Evolutionary conservation across 2,329 filamentous ascomycete species (phyloP).

Genomic region (Aspergillus nomiae): DNA sequence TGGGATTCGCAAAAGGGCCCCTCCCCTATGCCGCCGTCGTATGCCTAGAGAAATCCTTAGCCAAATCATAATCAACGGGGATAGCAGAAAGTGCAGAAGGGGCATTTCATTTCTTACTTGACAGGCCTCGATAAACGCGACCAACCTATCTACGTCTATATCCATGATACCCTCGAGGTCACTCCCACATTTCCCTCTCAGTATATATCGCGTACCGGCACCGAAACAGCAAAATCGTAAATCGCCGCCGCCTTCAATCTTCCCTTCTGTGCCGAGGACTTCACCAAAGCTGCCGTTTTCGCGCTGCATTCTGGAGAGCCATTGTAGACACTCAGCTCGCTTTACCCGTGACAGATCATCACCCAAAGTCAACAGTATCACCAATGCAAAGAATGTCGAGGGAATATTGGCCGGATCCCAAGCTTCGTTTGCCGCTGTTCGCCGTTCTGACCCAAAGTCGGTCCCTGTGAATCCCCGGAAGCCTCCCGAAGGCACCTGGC

Average conservation of each 20-base stretch:
- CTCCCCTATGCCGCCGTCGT: conserved; percentile 83
- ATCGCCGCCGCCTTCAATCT: conserved; percentile 77
- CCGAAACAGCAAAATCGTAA: conserved; percentile 88
- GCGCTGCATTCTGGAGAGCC: conserved; percentile 77
- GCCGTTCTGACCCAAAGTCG: conserved; percentile 50
- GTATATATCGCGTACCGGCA: conserved; percentile 76
- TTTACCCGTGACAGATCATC: conserved; percentile 68
- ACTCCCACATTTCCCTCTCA: conserved; percentile 64
- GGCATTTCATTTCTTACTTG: conserved; percentile 48
- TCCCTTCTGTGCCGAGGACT: conserved; percentile 62
- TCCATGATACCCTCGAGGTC: conserved; percentile 64
- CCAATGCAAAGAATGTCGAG: conserved; percentile 85
- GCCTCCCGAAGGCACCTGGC: conserved; percentile 83
- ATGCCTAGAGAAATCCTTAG: conserved; percentile 57
- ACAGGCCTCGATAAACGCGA: conserved; percentile 69
- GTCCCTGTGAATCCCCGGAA: conserved; percentile 84
- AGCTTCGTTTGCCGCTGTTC: conserved; percentile 54
- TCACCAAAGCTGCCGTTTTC: conserved; percentile 91
- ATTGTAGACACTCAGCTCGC: conserved; percentile 66
- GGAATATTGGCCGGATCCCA: conserved; percentile 83
- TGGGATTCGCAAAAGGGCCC: conserved; percentile 80
- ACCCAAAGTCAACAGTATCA: conserved; percentile 68
- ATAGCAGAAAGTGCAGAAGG: neutral
- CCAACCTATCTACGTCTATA: conserved; percentile 71
- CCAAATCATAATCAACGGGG: conserved; percentile 16